Evolutionary conservation across 768 basidiomycete species (phyloP).

Genomic region (Termitomyces sp.): DNA sequence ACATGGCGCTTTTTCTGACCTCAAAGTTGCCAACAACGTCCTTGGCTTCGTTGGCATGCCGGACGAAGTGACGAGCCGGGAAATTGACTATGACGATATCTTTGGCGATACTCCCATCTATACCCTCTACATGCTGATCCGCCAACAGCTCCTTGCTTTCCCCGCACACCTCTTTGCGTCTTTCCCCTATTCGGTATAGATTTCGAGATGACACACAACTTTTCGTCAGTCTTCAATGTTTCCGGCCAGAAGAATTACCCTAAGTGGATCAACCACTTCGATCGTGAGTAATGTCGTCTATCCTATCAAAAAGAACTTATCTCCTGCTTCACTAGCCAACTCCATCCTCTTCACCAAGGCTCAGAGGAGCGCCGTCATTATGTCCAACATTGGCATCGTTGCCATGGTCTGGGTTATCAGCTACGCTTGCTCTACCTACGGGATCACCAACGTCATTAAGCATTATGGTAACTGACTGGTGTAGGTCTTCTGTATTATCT

Average conservation of each 20-base stretch:
- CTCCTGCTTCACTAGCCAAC: constrained; percentile 35
- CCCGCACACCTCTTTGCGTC: constrained; percentile 59
- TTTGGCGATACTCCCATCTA: constrained; percentile 63
- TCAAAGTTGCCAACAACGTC: constrained; percentile 46
- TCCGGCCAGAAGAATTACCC: constrained; percentile 61
- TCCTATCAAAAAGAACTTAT: not conserved
- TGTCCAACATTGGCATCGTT: constrained; percentile 58
- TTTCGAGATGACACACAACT: constrained; percentile 6
- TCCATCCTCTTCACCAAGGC: constrained; percentile 54
- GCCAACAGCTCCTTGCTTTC: constrained; percentile 58
- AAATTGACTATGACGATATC: constrained; percentile 51
- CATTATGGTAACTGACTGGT: constrained; percentile 55
- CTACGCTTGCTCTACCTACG: constrained; percentile 35
- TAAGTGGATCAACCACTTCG: constrained; percentile 65
- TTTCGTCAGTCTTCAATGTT: constrained; percentile 53
- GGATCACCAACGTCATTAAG: constrained; percentile 41
- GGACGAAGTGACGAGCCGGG: constrained; percentile 26
- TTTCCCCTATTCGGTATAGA: constrained; percentile 2
- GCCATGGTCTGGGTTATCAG: constrained; percentile 43
- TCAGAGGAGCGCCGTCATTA: constrained; percentile 50
- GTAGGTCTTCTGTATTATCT: constrained; percentile 27
- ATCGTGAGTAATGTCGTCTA: constrained; percentile 42
- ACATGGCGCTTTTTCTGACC: constrained; percentile 54
- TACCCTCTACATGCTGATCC: constrained; percentile 52
- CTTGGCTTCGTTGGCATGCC: constrained; percentile 55